A percentile compares a stretch with the other conserved stretches of the same genome.
phyloP scores from a whole-genome alignment of 192 early-diverging fungal genomes.

The Funneliformis mosseae region DNA sequence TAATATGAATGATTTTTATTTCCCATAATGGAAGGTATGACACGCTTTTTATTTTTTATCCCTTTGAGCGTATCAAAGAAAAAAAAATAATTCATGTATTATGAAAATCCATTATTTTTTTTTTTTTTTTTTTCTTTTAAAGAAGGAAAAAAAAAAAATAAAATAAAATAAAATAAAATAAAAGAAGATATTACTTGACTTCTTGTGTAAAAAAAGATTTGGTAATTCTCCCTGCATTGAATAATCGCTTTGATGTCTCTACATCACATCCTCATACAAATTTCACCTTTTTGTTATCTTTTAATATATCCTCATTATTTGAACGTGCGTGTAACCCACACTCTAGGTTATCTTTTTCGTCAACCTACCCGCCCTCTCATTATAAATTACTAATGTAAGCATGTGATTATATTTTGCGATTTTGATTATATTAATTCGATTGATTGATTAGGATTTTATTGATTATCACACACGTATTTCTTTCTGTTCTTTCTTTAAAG shows the following conservation, averaged over 20 bases:
- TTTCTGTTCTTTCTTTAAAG: too few relatives aligned
- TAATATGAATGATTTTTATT: background rate
- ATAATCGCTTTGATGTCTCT: background rate
- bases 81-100: background rate
- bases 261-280: background rate
- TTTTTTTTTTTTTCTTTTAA: too few relatives aligned
- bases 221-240: background rate
- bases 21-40: background rate
- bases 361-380: background rate
- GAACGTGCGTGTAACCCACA: background rate
- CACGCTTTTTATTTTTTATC: background rate
- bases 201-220: background rate
- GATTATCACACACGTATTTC: background rate
- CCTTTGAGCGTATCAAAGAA: background rate
- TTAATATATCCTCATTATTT: background rate
- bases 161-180: too few relatives aligned
- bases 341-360: slow-evolving; percentile 1
- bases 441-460: background rate
- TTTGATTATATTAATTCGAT: background rate
- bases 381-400: background rate
- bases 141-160: too few relatives aligned
- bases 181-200: background rate
- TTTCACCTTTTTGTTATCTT: background rate
- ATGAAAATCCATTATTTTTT: background rate
- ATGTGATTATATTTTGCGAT: background rate